Evolutionary conservation across 169 alveolate species (phyloP).

Genomic region (Toxoplasma gondii): DNA sequence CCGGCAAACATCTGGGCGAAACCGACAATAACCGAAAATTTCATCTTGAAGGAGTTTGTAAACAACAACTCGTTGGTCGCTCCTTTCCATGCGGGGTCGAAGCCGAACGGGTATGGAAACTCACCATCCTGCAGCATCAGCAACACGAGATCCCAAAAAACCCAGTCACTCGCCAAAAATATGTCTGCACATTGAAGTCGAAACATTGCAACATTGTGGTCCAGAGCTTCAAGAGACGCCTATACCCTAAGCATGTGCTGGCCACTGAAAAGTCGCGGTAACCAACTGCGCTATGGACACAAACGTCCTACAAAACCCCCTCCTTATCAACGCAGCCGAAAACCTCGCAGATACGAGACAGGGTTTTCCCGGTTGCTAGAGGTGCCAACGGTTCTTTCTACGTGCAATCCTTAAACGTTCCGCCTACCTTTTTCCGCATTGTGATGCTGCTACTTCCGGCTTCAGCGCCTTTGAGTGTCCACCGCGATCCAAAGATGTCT

Average conservation of each 20-base stretch:
- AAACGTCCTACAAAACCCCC: too few relatives aligned
- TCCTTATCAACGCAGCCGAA: too few relatives aligned
- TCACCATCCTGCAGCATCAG: slow-evolving; percentile 15
- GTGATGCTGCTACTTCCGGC: neutral
- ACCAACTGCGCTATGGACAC: too few relatives aligned
- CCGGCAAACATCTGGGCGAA: slow-evolving; percentile 90
- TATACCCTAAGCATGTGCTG: too few relatives aligned
- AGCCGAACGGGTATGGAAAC: slow-evolving; percentile 95
- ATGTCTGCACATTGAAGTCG: neutral
- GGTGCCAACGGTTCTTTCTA: too few relatives aligned
- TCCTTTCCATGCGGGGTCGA: slow-evolving; percentile 98
- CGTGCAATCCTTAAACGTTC: too few relatives aligned
- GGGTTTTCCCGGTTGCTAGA: too few relatives aligned
- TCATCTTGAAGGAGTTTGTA: slow-evolving; percentile 98
- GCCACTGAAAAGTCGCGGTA: too few relatives aligned
- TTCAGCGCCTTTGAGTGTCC: slow-evolving; percentile 51
- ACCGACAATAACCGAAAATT: slow-evolving; percentile 92
- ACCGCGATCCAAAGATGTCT: slow-evolving; percentile 88
- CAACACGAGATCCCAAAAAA: neutral
- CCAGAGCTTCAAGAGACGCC: too few relatives aligned
- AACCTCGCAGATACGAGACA: too few relatives aligned
- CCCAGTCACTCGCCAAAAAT: neutral
- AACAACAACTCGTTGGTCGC: slow-evolving; percentile 95
- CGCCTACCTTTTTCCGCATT: neutral
- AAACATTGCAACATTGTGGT: neutral